Percentiles rank a stretch among this genome's conserved stretches.
Conservation (phyloP, 176 grass and related monocot genomes). For the Pontederia crassipes region DNA sequence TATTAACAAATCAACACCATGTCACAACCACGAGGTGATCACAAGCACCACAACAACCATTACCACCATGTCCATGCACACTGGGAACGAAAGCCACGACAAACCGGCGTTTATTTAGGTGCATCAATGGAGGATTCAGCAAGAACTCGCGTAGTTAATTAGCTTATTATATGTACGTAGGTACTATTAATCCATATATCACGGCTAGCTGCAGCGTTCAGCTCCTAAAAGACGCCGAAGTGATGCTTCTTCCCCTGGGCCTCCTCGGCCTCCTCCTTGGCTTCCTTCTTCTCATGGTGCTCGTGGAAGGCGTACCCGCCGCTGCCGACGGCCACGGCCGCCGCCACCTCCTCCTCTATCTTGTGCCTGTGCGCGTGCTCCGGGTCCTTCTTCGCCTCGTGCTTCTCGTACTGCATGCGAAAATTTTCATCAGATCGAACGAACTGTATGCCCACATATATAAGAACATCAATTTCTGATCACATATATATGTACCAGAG, state of each 20-base stretch:
- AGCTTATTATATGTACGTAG: not conserved
- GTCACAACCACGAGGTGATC: no score
- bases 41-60: not conserved
- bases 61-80: not conserved
- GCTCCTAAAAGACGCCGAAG: constrained; percentile 49
- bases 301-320: constrained; percentile 78
- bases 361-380: constrained; percentile 76
- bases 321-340: constrained; percentile 40
- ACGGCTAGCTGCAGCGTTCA: not conserved
- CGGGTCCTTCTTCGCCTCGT: constrained; percentile 80
- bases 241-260: constrained; percentile 64
- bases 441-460: not conserved
- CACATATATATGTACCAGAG: not conserved
- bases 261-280: constrained; percentile 64
- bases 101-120: constrained; percentile 3
- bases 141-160: no score
- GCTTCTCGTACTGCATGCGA: constrained; percentile 63
- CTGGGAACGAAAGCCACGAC: not conserved
- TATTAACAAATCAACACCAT: no score
- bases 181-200: not conserved
- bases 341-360: constrained; percentile 72
- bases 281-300: constrained; percentile 87
- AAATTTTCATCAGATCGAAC: not conserved
- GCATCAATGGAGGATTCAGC: not conserved
- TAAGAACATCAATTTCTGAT: not conserved